Evolutionary conservation across 1,284 basidiomycete genomes (phyloP).

Genomic region (Lentinula novae-zelandiae): DNA sequence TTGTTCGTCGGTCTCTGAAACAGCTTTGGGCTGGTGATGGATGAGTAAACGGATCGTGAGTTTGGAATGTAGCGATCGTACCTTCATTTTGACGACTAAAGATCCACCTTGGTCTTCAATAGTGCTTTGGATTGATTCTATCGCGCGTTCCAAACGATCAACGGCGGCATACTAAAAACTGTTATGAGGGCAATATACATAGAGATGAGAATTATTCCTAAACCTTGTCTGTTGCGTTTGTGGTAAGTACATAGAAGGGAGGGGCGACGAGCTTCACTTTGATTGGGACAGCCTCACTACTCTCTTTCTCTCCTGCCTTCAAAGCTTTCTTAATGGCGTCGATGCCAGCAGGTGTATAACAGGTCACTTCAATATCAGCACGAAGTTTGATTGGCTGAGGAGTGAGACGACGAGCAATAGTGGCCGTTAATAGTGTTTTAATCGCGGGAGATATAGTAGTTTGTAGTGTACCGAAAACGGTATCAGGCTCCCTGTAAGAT

Average conservation of each 20-base stretch:
- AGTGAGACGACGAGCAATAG: constrained; percentile 93
- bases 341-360: constrained; percentile 96
- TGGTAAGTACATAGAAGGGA: constrained; percentile 93
- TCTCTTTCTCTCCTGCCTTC: constrained; percentile 82
- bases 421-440: constrained; percentile 70
- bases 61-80: constrained; percentile 27
- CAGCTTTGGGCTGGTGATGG: constrained; percentile 79
- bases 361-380: constrained; percentile 96
- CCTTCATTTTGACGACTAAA: constrained; percentile 96
- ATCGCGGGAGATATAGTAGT: constrained; percentile 56
- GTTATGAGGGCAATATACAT: neutral
- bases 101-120: constrained; percentile 87
- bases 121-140: constrained; percentile 83
- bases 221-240: constrained; percentile 96
- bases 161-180: constrained; percentile 74
- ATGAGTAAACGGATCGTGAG: neutral
- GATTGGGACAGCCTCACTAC: constrained; percentile 91
- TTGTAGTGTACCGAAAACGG: constrained; percentile 75
- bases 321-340: constrained; percentile 96
- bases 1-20: constrained; percentile 95
- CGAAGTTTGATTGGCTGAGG: constrained; percentile 99
- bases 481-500: constrained; percentile 74
- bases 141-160: constrained; percentile 89
- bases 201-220: constrained; percentile 17
- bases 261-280: constrained; percentile 97